Percentiles rank a stretch among this genome's conserved stretches.
These are phyloP conservation scores for Moniliella sp. DNA, from an alignment of 1,284 basidiomycete genomes.

Conservation along the genomic window DNA sequence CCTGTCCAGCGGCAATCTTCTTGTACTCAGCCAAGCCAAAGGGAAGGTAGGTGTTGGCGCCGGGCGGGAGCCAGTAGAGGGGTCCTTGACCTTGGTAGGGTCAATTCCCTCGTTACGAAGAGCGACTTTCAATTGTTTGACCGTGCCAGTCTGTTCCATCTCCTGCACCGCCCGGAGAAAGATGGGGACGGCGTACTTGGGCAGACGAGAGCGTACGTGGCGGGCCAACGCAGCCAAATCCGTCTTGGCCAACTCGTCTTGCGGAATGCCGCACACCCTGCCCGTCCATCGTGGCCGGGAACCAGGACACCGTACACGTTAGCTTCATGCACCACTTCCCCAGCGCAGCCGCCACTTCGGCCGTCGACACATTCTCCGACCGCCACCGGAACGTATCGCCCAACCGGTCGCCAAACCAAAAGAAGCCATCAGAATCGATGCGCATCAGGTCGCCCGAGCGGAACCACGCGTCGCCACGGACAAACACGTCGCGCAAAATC, in stretches of 20 bases:
- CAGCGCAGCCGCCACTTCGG: conserved; percentile 8
- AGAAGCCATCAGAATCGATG: conserved; percentile 21
- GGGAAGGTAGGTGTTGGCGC: conserved; percentile 11
- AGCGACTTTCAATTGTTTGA: conserved; percentile 29
- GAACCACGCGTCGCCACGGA: conserved; percentile 30
- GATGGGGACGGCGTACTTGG: conserved; percentile 33
- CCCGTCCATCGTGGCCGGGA: conserved; percentile 30
- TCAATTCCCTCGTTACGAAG: conserved; percentile 32
- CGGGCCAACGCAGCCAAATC: conserved; percentile 17
- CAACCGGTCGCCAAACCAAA: conserved; percentile 33
- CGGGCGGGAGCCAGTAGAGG: conserved; percentile 22
- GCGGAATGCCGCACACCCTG: conserved; percentile 34
- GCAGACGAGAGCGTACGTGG: conserved; percentile 20
- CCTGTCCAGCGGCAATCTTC: conserved; percentile 12
- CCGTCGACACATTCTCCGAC: background rate
- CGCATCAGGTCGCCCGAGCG: conserved; percentile 29
- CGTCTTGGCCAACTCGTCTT: conserved; percentile 3
- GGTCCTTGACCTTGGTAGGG: conserved; percentile 16
- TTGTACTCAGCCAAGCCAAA: conserved; percentile 12
- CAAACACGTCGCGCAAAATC: conserved; percentile 27
- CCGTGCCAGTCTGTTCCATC: conserved; percentile 27
- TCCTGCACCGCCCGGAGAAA: conserved; percentile 27
- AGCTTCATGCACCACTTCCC: conserved; percentile 26
- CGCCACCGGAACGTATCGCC: conserved; percentile 2
- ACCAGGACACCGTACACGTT: conserved; percentile 34